A percentile compares a stretch with the other conserved stretches of the same genome.
Conservation (phyloP, 169 alveolate species). For the Babesia ovata region DNA sequence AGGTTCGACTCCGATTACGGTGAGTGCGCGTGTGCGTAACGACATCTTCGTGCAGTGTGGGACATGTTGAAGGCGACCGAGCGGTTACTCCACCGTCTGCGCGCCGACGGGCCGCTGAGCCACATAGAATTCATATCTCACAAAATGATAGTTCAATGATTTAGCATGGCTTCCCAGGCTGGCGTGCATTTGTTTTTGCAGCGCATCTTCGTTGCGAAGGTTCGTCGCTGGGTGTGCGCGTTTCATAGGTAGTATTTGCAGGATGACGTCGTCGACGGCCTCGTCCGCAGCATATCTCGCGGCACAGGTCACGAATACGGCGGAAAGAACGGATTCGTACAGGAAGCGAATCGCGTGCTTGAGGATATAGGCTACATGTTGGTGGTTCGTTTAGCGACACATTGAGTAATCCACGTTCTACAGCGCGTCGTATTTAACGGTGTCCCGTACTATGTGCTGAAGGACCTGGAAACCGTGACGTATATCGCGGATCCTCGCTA, state of each 20-base stretch:
- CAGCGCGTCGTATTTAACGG: constrained; percentile 54
- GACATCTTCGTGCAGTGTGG: constrained; percentile 42
- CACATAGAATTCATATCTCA: constrained; percentile 64
- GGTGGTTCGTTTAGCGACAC: constrained; percentile 40
- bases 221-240: neutral
- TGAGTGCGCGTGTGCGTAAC: neutral
- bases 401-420: neutral
- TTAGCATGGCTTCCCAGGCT: constrained; percentile 45
- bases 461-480: constrained; percentile 40
- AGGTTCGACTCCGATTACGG: constrained; percentile 75
- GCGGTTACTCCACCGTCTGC: constrained; percentile 36
- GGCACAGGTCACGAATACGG: constrained; percentile 58
- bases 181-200: constrained; percentile 62
- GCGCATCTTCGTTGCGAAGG: constrained; percentile 56
- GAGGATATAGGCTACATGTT: constrained; percentile 61
- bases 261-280: constrained; percentile 35
- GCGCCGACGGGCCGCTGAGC: constrained; percentile 41
- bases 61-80: constrained; percentile 60
- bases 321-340: constrained; percentile 34
- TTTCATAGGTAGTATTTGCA: constrained; percentile 39
- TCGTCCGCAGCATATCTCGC: constrained; percentile 44
- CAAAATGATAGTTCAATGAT: constrained; percentile 46
- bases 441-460: constrained; percentile 38
- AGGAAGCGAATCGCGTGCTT: constrained; percentile 32
- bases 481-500: neutral